Evolutionary conservation across 768 basidiomycete species (phyloP).

Genomic region (Kondoa subrosea): DNA sequence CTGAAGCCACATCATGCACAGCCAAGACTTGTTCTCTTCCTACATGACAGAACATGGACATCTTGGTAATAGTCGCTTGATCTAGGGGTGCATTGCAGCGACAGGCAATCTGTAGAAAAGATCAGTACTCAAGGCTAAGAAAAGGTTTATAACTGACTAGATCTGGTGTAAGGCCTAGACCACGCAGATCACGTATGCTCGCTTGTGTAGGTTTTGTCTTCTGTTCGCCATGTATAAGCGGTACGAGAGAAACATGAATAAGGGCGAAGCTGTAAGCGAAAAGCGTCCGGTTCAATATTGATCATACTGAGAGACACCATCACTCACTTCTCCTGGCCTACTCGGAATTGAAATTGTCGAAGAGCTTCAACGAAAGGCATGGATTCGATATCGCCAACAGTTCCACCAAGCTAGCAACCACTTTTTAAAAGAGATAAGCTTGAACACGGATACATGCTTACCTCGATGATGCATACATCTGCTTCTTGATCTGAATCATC

Average conservation of each 20-base stretch:
- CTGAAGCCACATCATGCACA: slow-evolving; percentile 87
- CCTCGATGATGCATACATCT: slow-evolving; percentile 95
- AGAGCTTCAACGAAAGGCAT: slow-evolving; percentile 96
- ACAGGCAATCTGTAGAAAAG: slow-evolving; percentile 90
- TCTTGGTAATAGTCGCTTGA: slow-evolving; percentile 75
- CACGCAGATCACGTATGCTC: slow-evolving; percentile 79
- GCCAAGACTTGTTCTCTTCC: slow-evolving; percentile 67
- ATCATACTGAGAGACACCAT: not conserved
- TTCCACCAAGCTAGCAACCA: slow-evolving; percentile 71
- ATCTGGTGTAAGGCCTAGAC: slow-evolving; percentile 81
- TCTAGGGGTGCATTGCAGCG: slow-evolving; percentile 69
- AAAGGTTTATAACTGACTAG: slow-evolving; percentile 41
- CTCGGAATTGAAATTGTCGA: slow-evolving; percentile 99
- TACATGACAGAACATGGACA: slow-evolving; percentile 99
- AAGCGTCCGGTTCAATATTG: not conserved
- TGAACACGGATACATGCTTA: slow-evolving; percentile 31
- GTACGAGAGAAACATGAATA: slow-evolving; percentile 92
- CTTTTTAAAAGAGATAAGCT: not conserved
- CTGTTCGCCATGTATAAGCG: slow-evolving; percentile 95
- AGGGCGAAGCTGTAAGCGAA: slow-evolving; percentile 50
- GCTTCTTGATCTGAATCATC: slow-evolving; percentile 84
- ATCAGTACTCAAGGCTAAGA: too few species aligned
- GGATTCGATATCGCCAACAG: slow-evolving; percentile 95
- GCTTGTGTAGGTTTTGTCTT: slow-evolving; percentile 99
- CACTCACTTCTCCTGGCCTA: slow-evolving; percentile 79